phyloP scores from a whole-genome alignment of 1,284 basidiomycete species.

The Wolfiporia cocos region DNA sequence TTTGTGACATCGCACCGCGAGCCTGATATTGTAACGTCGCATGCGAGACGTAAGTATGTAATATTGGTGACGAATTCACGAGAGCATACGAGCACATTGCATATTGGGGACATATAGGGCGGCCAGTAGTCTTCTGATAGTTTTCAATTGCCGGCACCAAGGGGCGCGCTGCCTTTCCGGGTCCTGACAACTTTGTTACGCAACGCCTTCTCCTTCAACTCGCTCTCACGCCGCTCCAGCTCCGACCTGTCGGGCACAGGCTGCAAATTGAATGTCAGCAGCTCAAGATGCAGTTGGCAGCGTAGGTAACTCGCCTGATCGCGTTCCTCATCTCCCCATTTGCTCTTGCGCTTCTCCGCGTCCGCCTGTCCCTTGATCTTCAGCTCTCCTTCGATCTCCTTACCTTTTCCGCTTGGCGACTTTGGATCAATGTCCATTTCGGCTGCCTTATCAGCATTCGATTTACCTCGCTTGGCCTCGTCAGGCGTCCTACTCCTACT shows the following conservation, averaged over 20 bases:
- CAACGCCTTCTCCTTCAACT: conserved; percentile 72
- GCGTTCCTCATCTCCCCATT: conserved; percentile 27
- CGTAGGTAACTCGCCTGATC: conserved; percentile 11
- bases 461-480: conserved; percentile 8
- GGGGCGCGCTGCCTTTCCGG: conserved; percentile 42
- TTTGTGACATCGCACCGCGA: too few species aligned
- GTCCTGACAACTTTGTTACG: conserved; percentile 75
- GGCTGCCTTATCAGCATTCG: conserved; percentile 14
- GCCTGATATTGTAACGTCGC: too few species aligned
- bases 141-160: too few species aligned
- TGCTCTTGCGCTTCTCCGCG: conserved; percentile 41
- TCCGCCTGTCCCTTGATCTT: conserved; percentile 72
- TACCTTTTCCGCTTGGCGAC: conserved; percentile 4
- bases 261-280: conserved; percentile 2
- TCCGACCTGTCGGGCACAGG: conserved; percentile 14
- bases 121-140: too few species aligned
- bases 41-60: too few species aligned
- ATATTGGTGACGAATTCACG: too few species aligned
- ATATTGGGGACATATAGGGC: too few species aligned
- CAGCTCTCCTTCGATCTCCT: conserved; percentile 36
- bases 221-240: conserved; percentile 60
- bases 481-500: conserved; percentile 19
- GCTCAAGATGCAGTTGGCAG: background rate
- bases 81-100: too few species aligned
- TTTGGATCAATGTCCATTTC: conserved; percentile 43